Conservation (phyloP, 2,329 filamentous ascomycete species). For the Alternaria novae-zelandiae region DNA sequence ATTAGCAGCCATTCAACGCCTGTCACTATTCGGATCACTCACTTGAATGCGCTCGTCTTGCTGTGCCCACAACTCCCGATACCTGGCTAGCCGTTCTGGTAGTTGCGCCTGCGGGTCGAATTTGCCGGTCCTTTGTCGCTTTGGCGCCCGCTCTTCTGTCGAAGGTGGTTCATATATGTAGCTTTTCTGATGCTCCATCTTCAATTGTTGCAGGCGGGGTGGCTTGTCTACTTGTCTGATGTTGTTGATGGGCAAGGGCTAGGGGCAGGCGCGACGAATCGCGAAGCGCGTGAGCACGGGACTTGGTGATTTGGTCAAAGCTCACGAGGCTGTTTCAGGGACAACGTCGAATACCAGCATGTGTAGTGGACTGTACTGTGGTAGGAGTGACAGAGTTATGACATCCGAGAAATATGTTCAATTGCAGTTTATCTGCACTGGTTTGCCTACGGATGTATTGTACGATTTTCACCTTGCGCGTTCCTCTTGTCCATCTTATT, state of each 20-base stretch:
- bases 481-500: background rate
- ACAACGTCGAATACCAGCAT: background rate
- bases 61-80: slow-evolving; percentile 67
- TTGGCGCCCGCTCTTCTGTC: slow-evolving; percentile 46
- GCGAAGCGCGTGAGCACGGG: slow-evolving; percentile 39
- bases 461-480: background rate
- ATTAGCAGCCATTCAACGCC: slow-evolving; percentile 13
- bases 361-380: background rate
- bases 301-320: slow-evolving; percentile 24
- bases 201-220: background rate
- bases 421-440: background rate
- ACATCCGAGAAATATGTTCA: background rate
- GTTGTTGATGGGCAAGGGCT: slow-evolving; percentile 10
- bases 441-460: background rate
- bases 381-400: background rate
- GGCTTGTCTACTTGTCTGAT: background rate
- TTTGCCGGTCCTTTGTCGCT: slow-evolving; percentile 49
- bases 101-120: slow-evolving; percentile 29
- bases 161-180: slow-evolving; percentile 53
- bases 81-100: slow-evolving; percentile 64
- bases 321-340: background rate
- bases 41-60: slow-evolving; percentile 70
- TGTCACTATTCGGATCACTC: background rate
- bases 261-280: slow-evolving; percentile 19
- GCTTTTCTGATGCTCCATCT: slow-evolving; percentile 58